A percentile compares a stretch with the other conserved stretches of the same genome.
phyloP scores from a whole-genome alignment of 225 moss, liverwort and hornwort species.

The Polytrichum formosum region DNA sequence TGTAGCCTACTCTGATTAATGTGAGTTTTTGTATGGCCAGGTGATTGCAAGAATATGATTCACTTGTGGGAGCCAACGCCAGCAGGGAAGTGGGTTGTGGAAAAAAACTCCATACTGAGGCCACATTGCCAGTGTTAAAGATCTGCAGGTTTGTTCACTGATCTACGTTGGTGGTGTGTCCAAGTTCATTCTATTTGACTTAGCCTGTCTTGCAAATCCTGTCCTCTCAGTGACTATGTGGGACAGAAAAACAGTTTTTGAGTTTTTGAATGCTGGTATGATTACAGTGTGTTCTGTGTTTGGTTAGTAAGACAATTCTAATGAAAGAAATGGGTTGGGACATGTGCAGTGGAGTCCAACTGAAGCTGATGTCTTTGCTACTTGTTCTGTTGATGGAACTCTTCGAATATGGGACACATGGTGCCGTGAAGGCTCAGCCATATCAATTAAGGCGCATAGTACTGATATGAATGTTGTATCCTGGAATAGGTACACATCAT shows the following conservation, averaged over 20 bases:
- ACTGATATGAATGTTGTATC: slow-evolving; percentile 92
- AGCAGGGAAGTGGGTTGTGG: slow-evolving; percentile 87
- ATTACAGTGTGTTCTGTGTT: no score
- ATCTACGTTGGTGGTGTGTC: neutral
- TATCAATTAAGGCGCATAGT: slow-evolving; percentile 82
- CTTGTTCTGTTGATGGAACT: slow-evolving; percentile 88
- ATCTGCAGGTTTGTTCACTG: slow-evolving; percentile 64
- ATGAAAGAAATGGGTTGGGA: neutral
- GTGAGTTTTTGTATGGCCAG: slow-evolving; percentile 19
- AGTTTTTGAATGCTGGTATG: no score
- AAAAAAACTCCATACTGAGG: slow-evolving; percentile 60
- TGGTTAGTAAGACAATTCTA: no score
- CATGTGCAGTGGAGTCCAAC: slow-evolving; percentile 91
- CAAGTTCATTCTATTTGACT: no score
- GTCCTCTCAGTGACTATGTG: no score
- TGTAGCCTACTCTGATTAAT: no score
- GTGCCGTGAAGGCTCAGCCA: slow-evolving; percentile 60
- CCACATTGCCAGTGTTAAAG: slow-evolving; percentile 86
- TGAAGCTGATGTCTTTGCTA: slow-evolving; percentile 88
- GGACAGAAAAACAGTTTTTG: no score
- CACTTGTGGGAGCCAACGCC: slow-evolving; percentile 88
- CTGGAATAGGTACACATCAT: slow-evolving; percentile 78
- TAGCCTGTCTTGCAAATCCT: no score
- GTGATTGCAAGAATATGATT: slow-evolving; percentile 85
- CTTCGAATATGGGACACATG: slow-evolving; percentile 91